Conservation (phyloP, 768 basidiomycete genomes). For the Rhodotorula paludigena region DNA sequence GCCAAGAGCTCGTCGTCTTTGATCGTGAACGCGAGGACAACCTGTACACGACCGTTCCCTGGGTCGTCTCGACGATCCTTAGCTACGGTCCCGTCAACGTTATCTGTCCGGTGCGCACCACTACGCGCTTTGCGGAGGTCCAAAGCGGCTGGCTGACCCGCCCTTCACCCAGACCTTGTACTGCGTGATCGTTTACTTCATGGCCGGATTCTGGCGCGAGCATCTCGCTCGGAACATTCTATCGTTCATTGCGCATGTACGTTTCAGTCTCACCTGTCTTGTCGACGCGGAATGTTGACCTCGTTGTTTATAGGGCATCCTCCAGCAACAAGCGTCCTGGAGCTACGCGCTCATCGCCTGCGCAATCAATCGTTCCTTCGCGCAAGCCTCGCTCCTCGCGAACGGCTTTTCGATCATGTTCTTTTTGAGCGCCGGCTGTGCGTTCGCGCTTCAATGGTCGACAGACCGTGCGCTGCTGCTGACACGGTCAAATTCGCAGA, state of each 20-base stretch:
- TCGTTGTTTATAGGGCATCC: slow-evolving; percentile 19
- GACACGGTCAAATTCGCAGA: too few species aligned
- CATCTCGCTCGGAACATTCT: slow-evolving; percentile 48
- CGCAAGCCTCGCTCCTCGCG: slow-evolving; percentile 47
- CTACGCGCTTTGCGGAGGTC: background rate
- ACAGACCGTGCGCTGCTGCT: too few species aligned
- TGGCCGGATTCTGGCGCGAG: slow-evolving; percentile 47
- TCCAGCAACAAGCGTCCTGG: slow-evolving; percentile 35
- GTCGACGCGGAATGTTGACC: background rate
- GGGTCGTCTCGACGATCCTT: slow-evolving; percentile 49
- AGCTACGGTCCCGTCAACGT: slow-evolving; percentile 50
- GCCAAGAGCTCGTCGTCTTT: slow-evolving; percentile 50
- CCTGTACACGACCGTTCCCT: slow-evolving; percentile 47
- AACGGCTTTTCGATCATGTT: slow-evolving; percentile 38
- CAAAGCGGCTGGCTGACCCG: background rate
- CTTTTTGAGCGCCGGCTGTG: background rate
- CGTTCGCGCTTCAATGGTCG: too few species aligned
- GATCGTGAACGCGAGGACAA: slow-evolving; percentile 52
- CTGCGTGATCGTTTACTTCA: slow-evolving; percentile 43
- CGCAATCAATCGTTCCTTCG: slow-evolving; percentile 45
- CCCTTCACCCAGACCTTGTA: slow-evolving; percentile 43
- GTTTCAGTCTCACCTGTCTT: slow-evolving; percentile 42
- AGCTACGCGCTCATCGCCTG: slow-evolving; percentile 45
- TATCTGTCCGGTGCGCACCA: slow-evolving; percentile 41
- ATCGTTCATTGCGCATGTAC: slow-evolving; percentile 47